Percentiles rank a stretch among this genome's conserved stretches.
Conservation (phyloP, 129 eudicot species). For the Centella asiatica region DNA sequence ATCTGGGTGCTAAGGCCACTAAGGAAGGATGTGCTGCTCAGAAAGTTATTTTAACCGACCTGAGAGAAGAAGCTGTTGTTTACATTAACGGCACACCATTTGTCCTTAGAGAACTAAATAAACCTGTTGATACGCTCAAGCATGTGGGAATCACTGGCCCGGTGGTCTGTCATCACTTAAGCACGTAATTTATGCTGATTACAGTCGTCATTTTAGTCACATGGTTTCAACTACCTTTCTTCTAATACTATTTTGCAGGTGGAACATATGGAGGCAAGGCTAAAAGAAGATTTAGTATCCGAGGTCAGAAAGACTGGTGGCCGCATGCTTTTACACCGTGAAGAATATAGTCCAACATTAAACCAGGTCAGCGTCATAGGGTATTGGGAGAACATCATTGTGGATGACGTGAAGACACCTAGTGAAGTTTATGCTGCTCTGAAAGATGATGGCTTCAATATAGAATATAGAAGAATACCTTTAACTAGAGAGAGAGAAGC, state of each 20-base stretch:
- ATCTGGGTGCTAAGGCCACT: conserved; percentile 48
- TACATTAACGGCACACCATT: conserved; percentile 87
- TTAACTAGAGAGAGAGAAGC: conserved; percentile 94
- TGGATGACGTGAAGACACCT: conserved; percentile 80
- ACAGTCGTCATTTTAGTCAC: neutral
- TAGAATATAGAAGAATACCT: conserved; percentile 68
- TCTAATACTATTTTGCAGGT: conserved; percentile 43
- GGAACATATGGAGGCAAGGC: conserved; percentile 89
- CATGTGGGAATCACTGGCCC: conserved; percentile 91
- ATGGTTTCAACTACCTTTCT: conserved; percentile 1
- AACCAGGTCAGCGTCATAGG: conserved; percentile 77
- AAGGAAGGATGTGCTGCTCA: conserved; percentile 31
- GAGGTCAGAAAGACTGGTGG: conserved; percentile 79
- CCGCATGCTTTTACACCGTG: conserved; percentile 97
- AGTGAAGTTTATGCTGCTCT: conserved; percentile 71
- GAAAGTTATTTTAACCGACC: conserved; percentile 67
- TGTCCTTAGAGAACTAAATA: conserved; percentile 89
- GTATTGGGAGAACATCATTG: conserved; percentile 90
- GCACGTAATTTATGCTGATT: neutral
- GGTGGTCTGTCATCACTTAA: conserved; percentile 38
- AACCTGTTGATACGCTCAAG: conserved; percentile 93
- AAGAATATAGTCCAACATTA: conserved; percentile 64
- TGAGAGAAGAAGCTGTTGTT: conserved; percentile 94
- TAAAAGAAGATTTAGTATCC: conserved; percentile 82
- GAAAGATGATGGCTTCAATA: conserved; percentile 50